These are phyloP conservation scores for Musa schizocarpa DNA, from an alignment of 176 grass and related monocot species.

Conservation along the genomic window DNA sequence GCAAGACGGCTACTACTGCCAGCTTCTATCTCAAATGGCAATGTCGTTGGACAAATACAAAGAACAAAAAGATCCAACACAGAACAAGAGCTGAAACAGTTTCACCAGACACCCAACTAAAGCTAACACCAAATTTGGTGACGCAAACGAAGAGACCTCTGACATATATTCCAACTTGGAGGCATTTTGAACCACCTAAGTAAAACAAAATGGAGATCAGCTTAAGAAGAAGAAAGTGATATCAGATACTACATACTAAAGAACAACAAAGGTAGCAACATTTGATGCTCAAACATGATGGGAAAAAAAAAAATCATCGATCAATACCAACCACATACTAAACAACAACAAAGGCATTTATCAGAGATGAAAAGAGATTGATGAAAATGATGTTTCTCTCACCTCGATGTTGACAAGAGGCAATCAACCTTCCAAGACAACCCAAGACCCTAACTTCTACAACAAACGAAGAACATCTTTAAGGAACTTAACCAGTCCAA, in stretches of 20 bases:
- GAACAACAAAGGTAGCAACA: not conserved
- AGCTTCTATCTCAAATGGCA: not conserved
- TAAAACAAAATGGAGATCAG: not conserved
- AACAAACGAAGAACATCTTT: not conserved
- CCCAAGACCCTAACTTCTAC: not conserved
- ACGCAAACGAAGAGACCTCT: not conserved
- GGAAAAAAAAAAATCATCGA: not conserved
- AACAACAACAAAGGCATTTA: not conserved
- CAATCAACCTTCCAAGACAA: not conserved
- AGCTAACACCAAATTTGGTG: not conserved
- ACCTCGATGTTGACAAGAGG: not conserved
- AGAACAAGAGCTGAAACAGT: not conserved
- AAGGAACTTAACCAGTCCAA: not conserved
- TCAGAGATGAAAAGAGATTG: not conserved
- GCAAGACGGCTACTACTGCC: not conserved
- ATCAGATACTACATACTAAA: not conserved
- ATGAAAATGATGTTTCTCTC: constrained; percentile 1
- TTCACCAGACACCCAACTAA: not conserved
- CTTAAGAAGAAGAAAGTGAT: not conserved
- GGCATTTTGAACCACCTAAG: not conserved
- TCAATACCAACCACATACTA: not conserved
- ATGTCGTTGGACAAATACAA: not conserved
- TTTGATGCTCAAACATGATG: not conserved
- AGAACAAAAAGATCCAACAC: not conserved
- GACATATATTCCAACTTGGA: not conserved